Evolutionary conservation across 2,329 filamentous ascomycete species (phyloP), one percentile per base, ranked within the genome.

Genomic region (Eutypella sp.): DNA sequence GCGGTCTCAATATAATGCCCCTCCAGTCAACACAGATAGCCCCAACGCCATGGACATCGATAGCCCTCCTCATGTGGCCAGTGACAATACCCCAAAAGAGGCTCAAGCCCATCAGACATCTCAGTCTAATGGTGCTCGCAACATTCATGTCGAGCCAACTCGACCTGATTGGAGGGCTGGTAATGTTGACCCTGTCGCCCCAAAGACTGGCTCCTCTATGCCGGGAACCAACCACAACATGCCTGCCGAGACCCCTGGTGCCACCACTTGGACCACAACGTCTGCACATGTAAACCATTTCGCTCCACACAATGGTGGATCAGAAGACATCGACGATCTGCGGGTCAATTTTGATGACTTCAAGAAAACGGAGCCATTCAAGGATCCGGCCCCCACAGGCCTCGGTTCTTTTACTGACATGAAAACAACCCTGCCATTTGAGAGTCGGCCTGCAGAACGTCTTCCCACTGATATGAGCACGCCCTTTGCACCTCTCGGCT

Each of bases 1-100:
- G 7, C 49, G 46, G 42, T 45, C 52, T 15, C 44, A 53, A 2
- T 48, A 46, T 2, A 47, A 36, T 19, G 47, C 55, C 11, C 58
- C 59, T 22, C 55, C 61, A 3, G 46, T 50, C 5, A 50, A 53
- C 18, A 60, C 62, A 10, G 69, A 69, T 29, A 80, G 75, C 50
- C 76, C 79, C 3, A 78, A 75, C 47, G 78, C 80, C 13, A 85
- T 85, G 81, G 81, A 85, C 51, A 82, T 85, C 42, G 81, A 85
- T 55, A 72, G 76, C 4, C 77, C 79, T 18, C 61, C 61, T 19
- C 52, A 53, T 9, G 53, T 56, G 23, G 42, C 63, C 57, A 29
- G 53, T 47, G 57, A 66, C 51, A 48, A 47, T 5, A 44, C 57
- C 34, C 52, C 61, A 9, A 52, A 57, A n/a, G n/a, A n/a, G n/a